Conservation (phyloP, 2,329 filamentous ascomycete genomes). For the Ophioceras dolichostomum region DNA sequence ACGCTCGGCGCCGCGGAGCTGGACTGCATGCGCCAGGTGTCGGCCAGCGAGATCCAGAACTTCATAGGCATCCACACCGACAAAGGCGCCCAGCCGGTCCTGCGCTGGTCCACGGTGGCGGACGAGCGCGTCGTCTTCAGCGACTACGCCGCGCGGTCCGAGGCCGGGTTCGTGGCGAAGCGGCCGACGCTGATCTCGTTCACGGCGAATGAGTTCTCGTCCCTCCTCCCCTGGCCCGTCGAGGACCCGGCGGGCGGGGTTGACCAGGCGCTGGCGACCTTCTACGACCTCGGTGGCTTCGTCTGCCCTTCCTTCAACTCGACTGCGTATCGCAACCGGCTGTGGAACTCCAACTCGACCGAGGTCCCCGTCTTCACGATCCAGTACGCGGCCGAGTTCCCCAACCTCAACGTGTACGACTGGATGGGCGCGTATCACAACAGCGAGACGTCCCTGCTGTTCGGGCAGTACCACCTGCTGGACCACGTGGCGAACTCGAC, state of each 20-base stretch:
- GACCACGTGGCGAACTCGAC: background rate
- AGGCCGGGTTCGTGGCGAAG: constrained; percentile 13
- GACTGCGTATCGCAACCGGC: background rate
- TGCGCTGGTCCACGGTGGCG: background rate
- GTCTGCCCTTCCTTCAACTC: background rate
- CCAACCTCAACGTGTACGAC: constrained; percentile 1
- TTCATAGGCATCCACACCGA: background rate
- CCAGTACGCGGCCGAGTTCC: constrained; percentile 1
- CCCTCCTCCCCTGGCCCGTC: constrained; percentile 14
- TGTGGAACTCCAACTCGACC: background rate
- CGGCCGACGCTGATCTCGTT: constrained; percentile 17
- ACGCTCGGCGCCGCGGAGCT: constrained; percentile 22
- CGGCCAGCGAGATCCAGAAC: constrained; percentile 15
- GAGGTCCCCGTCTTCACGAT: background rate
- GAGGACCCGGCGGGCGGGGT: constrained; percentile 10
- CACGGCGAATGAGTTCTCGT: constrained; percentile 18
- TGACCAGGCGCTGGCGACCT: background rate
- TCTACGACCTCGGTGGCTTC: background rate
- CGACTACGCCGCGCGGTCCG: constrained; percentile 15
- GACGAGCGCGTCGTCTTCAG: constrained; percentile 15
- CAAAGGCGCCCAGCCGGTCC: background rate
- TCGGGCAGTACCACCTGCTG: constrained; percentile 2
- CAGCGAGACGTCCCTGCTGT: constrained; percentile 4
- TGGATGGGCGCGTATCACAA: constrained; percentile 4
- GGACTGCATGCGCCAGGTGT: constrained; percentile 21